Evolutionary conservation across 1,139 yeast genomes (phyloP), one percentile per base, ranked within the genome.

Genomic region (Kluyveromyces sp.): DNA sequence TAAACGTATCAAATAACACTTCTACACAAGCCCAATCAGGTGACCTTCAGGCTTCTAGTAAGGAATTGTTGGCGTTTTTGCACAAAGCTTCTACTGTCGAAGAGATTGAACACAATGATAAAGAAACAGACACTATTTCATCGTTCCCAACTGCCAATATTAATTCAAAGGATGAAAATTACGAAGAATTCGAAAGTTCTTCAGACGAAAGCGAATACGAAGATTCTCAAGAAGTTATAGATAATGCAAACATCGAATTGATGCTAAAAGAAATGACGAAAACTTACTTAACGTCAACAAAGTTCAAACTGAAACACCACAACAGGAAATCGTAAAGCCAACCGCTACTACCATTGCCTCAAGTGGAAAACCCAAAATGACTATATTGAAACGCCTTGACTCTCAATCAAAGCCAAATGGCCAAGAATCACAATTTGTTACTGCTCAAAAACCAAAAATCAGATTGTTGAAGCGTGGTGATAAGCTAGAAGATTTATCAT

Each of bases 291-390:
- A 21, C 8, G 39, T 37, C 25, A 48, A 41, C 36, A 52, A 54
- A 34, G 46, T 50, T 29, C 52, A 50, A 27, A 43, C 35, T 2
- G 21, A 37, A 40, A 29, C 63, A 41, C 34, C 7, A 54, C 59
- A 37, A 68, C 68, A 46, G 74, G 70, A 35, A 68, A 70, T 48
- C 70, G 71, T 50, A 72, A 69, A 40, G 66, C 59, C 45, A 6
- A 25, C 26, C 26, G n/a, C 10, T 6, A 37, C 6, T 4, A 30
- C 21, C 32, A 25, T 6, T 21, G 10, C n/a, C 6, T 25, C 6
- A 15, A 40, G 7, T 25, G 15, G 3, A 26, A 34, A 34, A 8
- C 7, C 33, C 4, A 41, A 41, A 34, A 25, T 25, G 6, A 28
- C 32, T n/a, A 37, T 37, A 10, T 29, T 37, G 27, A 41, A 41